Conservation (phyloP, 352 stramenopile species). For the Pythium chondricola region DNA sequence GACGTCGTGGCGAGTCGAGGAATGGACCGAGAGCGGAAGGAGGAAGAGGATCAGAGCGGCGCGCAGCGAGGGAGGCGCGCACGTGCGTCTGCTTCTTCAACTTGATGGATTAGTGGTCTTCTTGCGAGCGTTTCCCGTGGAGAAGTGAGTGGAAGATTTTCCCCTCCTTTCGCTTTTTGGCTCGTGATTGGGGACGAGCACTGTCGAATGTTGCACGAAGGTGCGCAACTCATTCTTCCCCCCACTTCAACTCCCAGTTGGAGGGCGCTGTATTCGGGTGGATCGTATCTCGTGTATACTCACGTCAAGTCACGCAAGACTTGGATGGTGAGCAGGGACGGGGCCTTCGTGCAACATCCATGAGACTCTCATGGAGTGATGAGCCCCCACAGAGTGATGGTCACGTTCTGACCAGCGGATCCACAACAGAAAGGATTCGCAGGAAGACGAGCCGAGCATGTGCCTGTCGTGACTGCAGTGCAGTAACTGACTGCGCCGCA, state of each 20-base stretch:
- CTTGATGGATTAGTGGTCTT: background rate
- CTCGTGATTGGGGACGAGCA: slow-evolving; percentile 1
- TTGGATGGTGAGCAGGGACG: background rate
- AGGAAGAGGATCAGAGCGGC: background rate
- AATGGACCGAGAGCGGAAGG: background rate
- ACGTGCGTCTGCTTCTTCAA: background rate
- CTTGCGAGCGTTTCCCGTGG: background rate
- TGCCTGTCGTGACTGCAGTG: background rate
- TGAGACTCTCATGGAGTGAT: background rate
- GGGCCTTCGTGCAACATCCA: background rate
- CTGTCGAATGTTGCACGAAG: slow-evolving; percentile 15
- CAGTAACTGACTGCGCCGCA: background rate
- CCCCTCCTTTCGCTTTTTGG: slow-evolving; percentile 4
- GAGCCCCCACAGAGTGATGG: background rate
- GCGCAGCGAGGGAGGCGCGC: too few relatives aligned
- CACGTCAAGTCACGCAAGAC: background rate
- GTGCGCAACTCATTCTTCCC: background rate
- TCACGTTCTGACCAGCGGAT: background rate
- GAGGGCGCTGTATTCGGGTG: background rate
- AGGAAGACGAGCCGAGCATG: too few relatives aligned
- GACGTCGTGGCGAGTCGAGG: background rate
- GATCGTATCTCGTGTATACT: background rate
- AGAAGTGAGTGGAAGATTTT: slow-evolving; percentile 9
- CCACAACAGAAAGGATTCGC: too few relatives aligned
- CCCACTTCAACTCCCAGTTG: slow-evolving; percentile 12